Conservation (phyloP, 2,329 filamentous ascomycete genomes). For the Apiospora sp. region DNA sequence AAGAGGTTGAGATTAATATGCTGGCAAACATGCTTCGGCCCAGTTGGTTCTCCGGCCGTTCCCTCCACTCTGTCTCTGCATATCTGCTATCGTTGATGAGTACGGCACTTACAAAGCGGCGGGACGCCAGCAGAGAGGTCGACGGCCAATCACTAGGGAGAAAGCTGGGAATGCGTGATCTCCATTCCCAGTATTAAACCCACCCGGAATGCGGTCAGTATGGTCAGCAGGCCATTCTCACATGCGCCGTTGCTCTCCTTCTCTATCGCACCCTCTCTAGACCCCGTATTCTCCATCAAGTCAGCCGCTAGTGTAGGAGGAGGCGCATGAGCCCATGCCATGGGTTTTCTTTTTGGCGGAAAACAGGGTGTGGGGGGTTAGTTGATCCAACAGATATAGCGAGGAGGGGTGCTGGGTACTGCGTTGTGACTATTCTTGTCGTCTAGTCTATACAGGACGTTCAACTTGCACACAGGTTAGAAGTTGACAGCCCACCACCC, state of each 20-base stretch:
- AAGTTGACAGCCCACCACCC: constrained; percentile 13
- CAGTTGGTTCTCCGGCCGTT: not conserved
- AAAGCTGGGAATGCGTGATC: constrained; percentile 2
- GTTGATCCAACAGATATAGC: not conserved
- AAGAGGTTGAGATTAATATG: not conserved
- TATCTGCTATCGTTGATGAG: not conserved
- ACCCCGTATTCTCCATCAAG: constrained; percentile 19
- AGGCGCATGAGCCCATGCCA: constrained; percentile 20
- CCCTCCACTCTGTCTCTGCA: not conserved
- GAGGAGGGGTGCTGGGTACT: constrained; percentile 18
- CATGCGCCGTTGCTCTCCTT: constrained; percentile 11
- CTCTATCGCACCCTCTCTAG: constrained; percentile 6
- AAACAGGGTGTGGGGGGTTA: constrained; percentile 15
- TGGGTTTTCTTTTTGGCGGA: constrained; percentile 10
- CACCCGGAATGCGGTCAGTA: constrained; percentile 13
- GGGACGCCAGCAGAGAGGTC: not conserved
- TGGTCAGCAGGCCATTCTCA: constrained; percentile 20
- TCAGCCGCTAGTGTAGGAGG: constrained; percentile 10
- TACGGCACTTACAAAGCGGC: constrained; percentile 19
- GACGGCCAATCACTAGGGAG: not conserved
- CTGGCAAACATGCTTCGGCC: not conserved
- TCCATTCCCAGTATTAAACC: not conserved
- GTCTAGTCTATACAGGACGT: not conserved
- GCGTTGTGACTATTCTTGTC: constrained; percentile 10
- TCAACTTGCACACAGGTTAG: constrained; percentile 11